phyloP scores from a whole-genome alignment of 2,329 filamentous ascomycete species.

The Fusarium odoratissimum region DNA sequence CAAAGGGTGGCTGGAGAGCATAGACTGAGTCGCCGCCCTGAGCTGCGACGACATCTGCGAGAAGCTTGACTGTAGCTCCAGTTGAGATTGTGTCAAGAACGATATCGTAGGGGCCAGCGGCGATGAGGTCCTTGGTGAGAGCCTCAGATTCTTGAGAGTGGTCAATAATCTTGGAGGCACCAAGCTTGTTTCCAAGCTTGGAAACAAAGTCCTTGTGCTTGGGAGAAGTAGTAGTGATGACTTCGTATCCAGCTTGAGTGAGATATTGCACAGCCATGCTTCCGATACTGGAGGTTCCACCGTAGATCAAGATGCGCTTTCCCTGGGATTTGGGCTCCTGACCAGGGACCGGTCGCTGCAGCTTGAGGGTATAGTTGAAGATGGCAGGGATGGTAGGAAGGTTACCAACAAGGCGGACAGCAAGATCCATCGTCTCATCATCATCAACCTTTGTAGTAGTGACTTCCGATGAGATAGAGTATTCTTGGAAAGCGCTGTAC shows the following conservation, averaged over 20 bases:
- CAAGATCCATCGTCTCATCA: slow-evolving; percentile 16
- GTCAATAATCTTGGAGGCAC: slow-evolving; percentile 14
- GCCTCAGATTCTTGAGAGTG: slow-evolving; percentile 11
- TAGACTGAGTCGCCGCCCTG: slow-evolving; percentile 29
- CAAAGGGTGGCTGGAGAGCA: slow-evolving; percentile 30
- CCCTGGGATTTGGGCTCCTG: slow-evolving; percentile 1
- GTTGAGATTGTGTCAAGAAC: slow-evolving; percentile 33
- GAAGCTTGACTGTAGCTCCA: slow-evolving; percentile 25
- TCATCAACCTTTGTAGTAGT: slow-evolving; percentile 28
- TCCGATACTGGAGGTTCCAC: slow-evolving; percentile 34
- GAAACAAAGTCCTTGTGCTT: slow-evolving; percentile 28
- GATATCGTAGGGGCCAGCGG: slow-evolving; percentile 24
- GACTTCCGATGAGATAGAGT: neutral
- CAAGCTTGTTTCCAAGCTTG: too few relatives aligned
- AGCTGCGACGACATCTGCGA: slow-evolving; percentile 19
- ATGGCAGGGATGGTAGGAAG: slow-evolving; percentile 31
- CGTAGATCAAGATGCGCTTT: slow-evolving; percentile 29
- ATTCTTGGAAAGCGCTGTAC: slow-evolving; percentile 33
- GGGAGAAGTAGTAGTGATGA: slow-evolving; percentile 34
- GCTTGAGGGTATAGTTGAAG: slow-evolving; percentile 26
- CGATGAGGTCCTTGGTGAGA: slow-evolving; percentile 1
- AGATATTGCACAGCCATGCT: slow-evolving; percentile 34
- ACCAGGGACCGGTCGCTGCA: slow-evolving; percentile 18
- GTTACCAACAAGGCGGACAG: slow-evolving; percentile 33
- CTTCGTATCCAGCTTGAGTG: slow-evolving; percentile 32